Evolutionary conservation across 495 filamentous ascomycete genomes (phyloP).

Genomic region (Oidiodendron maius): DNA sequence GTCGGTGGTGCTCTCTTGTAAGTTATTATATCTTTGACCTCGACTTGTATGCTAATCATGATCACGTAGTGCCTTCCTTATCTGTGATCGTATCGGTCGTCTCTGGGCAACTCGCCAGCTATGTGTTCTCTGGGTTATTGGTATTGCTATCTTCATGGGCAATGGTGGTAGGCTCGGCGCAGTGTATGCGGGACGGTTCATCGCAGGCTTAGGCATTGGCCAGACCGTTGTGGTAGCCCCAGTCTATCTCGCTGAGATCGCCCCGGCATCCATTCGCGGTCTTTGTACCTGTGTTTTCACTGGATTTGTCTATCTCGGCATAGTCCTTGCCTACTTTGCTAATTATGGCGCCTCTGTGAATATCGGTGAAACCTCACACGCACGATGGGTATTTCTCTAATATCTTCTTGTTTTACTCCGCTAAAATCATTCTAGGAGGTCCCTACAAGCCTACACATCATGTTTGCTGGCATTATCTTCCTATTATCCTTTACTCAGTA

Average conservation of each 20-base stretch:
- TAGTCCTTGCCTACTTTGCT: conserved; percentile 41
- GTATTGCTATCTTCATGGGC: conserved; percentile 63
- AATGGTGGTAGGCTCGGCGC: conserved; percentile 53
- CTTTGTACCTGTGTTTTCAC: conserved; percentile 66
- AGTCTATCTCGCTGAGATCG: conserved; percentile 54
- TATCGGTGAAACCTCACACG: not conserved
- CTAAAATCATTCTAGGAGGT: conserved; percentile 32
- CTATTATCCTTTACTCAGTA: conserved; percentile 50
- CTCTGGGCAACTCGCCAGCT: conserved; percentile 65
- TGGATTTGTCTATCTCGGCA: conserved; percentile 55
- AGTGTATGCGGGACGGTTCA: conserved; percentile 62
- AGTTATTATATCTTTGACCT: conserved; percentile 16
- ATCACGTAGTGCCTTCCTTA: conserved; percentile 54
- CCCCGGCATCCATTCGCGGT: conserved; percentile 59
- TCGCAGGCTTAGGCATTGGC: conserved; percentile 62
- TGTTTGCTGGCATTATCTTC: conserved; percentile 64
- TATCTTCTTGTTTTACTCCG: not conserved
- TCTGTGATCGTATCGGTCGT: conserved; percentile 60
- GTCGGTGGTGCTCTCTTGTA: conserved; percentile 60
- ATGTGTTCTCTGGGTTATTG: conserved; percentile 59
- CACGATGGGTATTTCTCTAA: conserved; percentile 26
- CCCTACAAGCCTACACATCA: conserved; percentile 66
- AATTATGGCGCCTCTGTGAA: conserved; percentile 8
- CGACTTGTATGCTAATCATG: not conserved
- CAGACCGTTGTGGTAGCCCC: conserved; percentile 57